Evolutionary conservation across 2,329 filamentous ascomycete genomes (phyloP), one percentile per base, ranked within the genome.

Genomic region (Beauveria pseudobassiana): DNA sequence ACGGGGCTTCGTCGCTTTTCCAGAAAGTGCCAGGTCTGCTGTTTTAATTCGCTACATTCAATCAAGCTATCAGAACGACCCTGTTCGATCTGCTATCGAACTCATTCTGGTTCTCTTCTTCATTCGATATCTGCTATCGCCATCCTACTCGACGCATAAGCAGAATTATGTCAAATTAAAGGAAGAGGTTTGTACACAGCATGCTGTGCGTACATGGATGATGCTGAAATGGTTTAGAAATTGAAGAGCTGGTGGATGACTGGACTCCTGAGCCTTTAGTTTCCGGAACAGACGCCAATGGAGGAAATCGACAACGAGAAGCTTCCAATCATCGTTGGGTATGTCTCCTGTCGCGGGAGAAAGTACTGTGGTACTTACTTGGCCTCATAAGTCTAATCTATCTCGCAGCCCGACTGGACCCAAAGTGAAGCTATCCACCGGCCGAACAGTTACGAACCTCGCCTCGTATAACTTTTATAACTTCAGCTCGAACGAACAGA

Each of bases 391-490:
- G n/a, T 14, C 55, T 58, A 49, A 58, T 49, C 9, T 26, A 22
- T 43, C 59, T 26, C 63, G 53, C 70, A 96, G 91, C 55, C 89
- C 93, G 5, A 93, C 92, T 1, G 93, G 91, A 10, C 93, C 95
- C 52, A 96, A 95, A 74, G 87, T 89, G 55, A 97, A 95, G 74
- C 84, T 99, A 61, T 81, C 87, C 53, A 96, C 88, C 74, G 95
- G 95, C 69, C 89, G 91, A 67, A 96, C 90, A 20, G 95, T 97
- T 26, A 91, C 85, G 62, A 99, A 99, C 73, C 87, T 99, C 65
- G 93, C 91, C 43, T 96, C 91, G 1, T 95, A 92, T 78, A 99
- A 99, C 75, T 96, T 95, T 76, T 98, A 96, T 81, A 98, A 99
- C 78, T 92, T 99, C 75, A 91, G 96, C 66, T 86, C 86, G 59